These are phyloP conservation scores for Raffaelea deltoideospora DNA, from an alignment of 2,329 filamentous ascomycete genomes.

Conservation along the genomic window DNA sequence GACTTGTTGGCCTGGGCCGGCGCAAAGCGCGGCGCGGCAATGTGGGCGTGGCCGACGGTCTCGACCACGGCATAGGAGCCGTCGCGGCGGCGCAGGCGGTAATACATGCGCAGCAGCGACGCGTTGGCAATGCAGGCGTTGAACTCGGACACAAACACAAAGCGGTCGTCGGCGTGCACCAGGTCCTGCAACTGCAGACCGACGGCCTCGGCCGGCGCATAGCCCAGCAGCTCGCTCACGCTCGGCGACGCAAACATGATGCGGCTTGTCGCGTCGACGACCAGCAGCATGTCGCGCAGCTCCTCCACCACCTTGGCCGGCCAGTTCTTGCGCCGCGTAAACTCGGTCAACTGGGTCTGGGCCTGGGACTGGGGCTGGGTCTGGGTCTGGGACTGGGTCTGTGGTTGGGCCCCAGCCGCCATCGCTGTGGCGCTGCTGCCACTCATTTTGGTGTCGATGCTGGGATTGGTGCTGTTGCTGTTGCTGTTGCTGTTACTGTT, in stretches of 20 bases:
- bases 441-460: not conserved
- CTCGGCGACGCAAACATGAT: constrained; percentile 80
- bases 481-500: not conserved
- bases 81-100: constrained; percentile 56
- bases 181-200: constrained; percentile 67
- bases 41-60: constrained; percentile 82
- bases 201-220: constrained; percentile 52
- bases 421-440: not conserved
- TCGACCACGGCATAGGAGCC: constrained; percentile 69
- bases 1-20: constrained; percentile 49
- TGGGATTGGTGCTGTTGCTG: not conserved
- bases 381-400: constrained; percentile 3
- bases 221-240: constrained; percentile 59
- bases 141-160: constrained; percentile 71
- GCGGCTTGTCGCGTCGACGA: constrained; percentile 70
- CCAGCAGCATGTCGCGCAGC: constrained; percentile 75
- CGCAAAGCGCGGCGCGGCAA: constrained; percentile 51
- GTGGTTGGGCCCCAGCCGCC: not conserved
- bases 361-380: constrained; percentile 23
- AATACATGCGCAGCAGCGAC: constrained; percentile 70
- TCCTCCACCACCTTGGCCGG: constrained; percentile 80
- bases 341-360: constrained; percentile 36
- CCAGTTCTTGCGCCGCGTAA: constrained; percentile 57
- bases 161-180: constrained; percentile 73
- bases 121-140: constrained; percentile 75